phyloP scores from a whole-genome alignment of 1,139 yeast species.

The Sugiyamaella neomexicana region DNA sequence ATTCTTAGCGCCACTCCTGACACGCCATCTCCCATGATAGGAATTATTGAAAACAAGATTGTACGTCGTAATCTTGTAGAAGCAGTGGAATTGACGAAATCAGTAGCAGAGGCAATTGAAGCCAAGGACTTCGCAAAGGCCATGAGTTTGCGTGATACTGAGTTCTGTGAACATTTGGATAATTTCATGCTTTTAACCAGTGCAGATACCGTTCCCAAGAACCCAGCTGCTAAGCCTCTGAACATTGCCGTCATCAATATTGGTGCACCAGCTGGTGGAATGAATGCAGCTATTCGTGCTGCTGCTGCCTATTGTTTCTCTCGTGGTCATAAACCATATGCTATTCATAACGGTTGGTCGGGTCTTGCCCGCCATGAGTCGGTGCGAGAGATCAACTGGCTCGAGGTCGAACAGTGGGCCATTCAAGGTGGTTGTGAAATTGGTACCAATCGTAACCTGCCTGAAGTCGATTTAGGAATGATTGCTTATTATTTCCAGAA shows the following conservation, averaged over 20 bases:
- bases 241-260: slow-evolving; percentile 82
- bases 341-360: slow-evolving; percentile 88
- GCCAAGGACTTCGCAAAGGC: slow-evolving; percentile 81
- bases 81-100: slow-evolving; percentile 81
- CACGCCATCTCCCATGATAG: slow-evolving; percentile 95
- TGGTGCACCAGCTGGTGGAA: slow-evolving; percentile 97
- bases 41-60: slow-evolving; percentile 81
- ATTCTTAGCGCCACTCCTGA: slow-evolving; percentile 85
- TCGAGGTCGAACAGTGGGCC: slow-evolving; percentile 88
- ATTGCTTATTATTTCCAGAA: slow-evolving; percentile 89
- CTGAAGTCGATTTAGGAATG: slow-evolving; percentile 78
- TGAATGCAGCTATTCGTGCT: slow-evolving; percentile 90
- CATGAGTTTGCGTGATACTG: slow-evolving; percentile 81
- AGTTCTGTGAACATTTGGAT: slow-evolving; percentile 74
- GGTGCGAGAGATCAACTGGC: slow-evolving; percentile 74
- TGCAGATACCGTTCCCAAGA: slow-evolving; percentile 55
- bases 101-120: slow-evolving; percentile 83
- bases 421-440: slow-evolving; percentile 91
- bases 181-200: slow-evolving; percentile 70
- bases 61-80: slow-evolving; percentile 82
- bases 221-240: slow-evolving; percentile 47
- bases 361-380: slow-evolving; percentile 83
- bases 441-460: slow-evolving; percentile 89
- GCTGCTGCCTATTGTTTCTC: slow-evolving; percentile 89
- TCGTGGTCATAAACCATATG: slow-evolving; percentile 83